These are phyloP conservation scores for Calonectria henricotiae DNA, from an alignment of 2,329 filamentous ascomycete genomes.

Conservation along the genomic window DNA sequence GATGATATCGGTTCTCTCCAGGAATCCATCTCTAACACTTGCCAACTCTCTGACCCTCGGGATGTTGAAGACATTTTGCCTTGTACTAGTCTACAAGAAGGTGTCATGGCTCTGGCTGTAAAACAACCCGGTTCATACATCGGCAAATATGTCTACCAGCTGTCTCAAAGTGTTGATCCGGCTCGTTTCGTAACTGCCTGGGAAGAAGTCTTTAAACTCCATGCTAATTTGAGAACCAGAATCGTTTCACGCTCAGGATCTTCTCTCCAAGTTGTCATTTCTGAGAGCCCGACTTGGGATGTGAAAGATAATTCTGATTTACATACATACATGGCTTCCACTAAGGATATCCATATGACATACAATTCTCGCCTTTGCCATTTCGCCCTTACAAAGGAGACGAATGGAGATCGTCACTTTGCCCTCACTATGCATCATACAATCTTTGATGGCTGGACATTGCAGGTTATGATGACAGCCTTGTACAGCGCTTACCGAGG, in stretches of 20 bases:
- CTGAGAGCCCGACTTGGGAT: neutral
- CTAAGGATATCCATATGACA: neutral
- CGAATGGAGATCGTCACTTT: neutral
- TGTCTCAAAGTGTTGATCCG: neutral
- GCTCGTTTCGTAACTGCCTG: neutral
- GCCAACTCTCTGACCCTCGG: neutral
- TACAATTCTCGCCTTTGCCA: conserved; percentile 6
- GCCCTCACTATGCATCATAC: conserved; percentile 4
- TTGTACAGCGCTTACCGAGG: neutral
- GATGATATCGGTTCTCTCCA: neutral
- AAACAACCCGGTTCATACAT: conserved; percentile 28
- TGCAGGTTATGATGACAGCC: conserved; percentile 1
- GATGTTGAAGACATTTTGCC: conserved; percentile 24
- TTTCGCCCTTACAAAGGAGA: neutral
- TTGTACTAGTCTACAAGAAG: conserved; percentile 23
- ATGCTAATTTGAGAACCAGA: conserved; percentile 9
- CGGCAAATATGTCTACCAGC: conserved; percentile 9
- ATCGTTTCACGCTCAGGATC: neutral
- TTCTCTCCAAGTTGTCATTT: conserved; percentile 1
- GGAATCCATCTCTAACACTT: neutral
- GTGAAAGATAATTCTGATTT: neutral
- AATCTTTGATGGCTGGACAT: conserved; percentile 18
- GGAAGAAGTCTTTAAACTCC: conserved; percentile 1
- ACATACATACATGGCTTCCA: neutral
- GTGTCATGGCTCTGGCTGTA: conserved; percentile 19